A percentile compares a stretch with the other conserved stretches of the same genome.
Evolutionary conservation across 2,329 filamentous ascomycete species (phyloP).

Genomic region (Lomentospora prolificans): DNA sequence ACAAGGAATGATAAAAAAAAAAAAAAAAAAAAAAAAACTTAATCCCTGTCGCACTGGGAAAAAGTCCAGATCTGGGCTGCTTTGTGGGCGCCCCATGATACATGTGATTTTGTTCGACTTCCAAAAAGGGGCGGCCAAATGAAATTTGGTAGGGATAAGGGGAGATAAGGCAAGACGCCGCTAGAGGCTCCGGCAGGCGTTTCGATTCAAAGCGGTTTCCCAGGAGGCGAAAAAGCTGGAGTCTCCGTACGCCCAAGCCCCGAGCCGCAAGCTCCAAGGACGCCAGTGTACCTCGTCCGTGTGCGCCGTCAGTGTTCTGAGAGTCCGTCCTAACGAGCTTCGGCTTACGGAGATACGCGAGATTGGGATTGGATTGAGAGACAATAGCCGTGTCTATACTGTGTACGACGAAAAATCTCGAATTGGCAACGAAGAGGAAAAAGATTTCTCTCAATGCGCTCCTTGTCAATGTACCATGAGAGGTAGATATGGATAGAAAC

Average conservation of each 20-base stretch:
- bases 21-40: not conserved
- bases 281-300: too few species aligned
- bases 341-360: constrained; percentile 1
- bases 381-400: not conserved
- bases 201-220: not conserved
- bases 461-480: too few species aligned
- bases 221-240: not conserved
- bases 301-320: too few species aligned
- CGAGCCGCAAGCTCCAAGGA: too few species aligned
- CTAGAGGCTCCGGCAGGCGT: not conserved
- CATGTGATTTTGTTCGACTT: not conserved
- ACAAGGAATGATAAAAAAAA: not conserved
- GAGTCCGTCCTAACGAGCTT: too few species aligned
- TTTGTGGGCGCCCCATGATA: not conserved
- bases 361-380: not conserved
- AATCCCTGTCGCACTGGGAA: not conserved
- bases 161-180: constrained; percentile 2
- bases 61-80: not conserved
- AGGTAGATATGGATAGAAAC: too few species aligned
- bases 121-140: not conserved
- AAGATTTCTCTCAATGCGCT: not conserved
- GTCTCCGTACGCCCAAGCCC: not conserved
- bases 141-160: not conserved
- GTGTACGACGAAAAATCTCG: not conserved
- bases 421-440: not conserved